A percentile compares a stretch with the other conserved stretches of the same genome.
phyloP scores from a whole-genome alignment of 441 rosid species.

The Populus hybrid region DNA sequence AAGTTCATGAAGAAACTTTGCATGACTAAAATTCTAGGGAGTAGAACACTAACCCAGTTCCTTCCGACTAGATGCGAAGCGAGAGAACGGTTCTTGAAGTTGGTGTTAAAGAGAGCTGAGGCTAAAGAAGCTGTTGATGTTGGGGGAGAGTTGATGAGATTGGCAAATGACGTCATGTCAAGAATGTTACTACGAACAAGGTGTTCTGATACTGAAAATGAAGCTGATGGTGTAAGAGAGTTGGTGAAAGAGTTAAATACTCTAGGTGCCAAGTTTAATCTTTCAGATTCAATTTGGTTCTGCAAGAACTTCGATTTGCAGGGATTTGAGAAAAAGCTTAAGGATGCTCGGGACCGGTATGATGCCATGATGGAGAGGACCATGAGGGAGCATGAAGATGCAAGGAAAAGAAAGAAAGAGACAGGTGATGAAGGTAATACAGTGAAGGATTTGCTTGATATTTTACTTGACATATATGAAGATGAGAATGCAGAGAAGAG shows the following conservation, averaged over 20 bases:
- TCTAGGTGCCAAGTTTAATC: constrained; percentile 49
- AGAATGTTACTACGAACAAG: constrained; percentile 49
- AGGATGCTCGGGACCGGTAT: constrained; percentile 46
- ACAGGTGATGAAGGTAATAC: constrained; percentile 5
- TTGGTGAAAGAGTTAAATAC: constrained; percentile 51
- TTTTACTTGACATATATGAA: constrained; percentile 50
- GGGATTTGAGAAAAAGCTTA: constrained; percentile 49
- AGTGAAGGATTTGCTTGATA: constrained; percentile 48
- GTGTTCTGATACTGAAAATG: constrained; percentile 33
- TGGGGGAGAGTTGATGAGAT: constrained; percentile 45
- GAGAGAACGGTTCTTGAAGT: constrained; percentile 28
- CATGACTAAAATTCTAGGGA: constrained; percentile 59
- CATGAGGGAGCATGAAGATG: constrained; percentile 49
- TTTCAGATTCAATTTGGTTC: constrained; percentile 64
- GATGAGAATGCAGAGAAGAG: constrained; percentile 50
- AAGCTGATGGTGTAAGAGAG: constrained; percentile 45
- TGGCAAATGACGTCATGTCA: constrained; percentile 53
- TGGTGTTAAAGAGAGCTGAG: constrained; percentile 36
- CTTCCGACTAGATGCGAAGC: constrained; percentile 47
- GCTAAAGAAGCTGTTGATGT: constrained; percentile 38
- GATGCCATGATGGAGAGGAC: constrained; percentile 56
- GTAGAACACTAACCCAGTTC: constrained; percentile 42
- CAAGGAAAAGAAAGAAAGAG: constrained; percentile 20
- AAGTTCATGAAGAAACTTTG: constrained; percentile 72
- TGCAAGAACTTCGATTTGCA: constrained; percentile 54